Evolutionary conservation across 2,329 filamentous ascomycete genomes (phyloP), one percentile per base, ranked within the genome.

Genomic region (Aspergillus pseudonomiae): DNA sequence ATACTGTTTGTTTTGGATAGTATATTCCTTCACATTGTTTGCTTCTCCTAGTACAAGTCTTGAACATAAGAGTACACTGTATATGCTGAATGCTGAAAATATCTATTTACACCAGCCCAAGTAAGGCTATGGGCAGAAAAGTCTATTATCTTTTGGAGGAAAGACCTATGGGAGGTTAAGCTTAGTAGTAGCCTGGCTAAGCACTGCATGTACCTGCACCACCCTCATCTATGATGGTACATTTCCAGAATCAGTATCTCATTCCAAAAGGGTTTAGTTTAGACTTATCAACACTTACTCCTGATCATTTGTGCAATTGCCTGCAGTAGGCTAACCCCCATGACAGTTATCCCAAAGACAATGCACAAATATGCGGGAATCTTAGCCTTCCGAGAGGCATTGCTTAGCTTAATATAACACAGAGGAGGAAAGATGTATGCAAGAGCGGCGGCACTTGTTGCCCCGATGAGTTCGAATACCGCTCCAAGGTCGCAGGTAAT

Each of bases 401-500:
- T 93, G 69, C 92, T 94, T 64, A 99, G 83, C 80, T 96, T 97
- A 74, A 99, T 91, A 78, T 95, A 99, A 79, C 95, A 99, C 61
- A 98, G 81, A 30, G 95, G 95, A 65, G 95, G 95, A 64, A 99
- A 81, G 56, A 99, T 97, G 76, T 98, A 99, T 0, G 95, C 95
- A 77, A 99, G 85, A 7, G 93, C 93, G 71, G 94, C 95, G 3
- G 95, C 95, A 75, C 92, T 96, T 41, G 95, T 99, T 7, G 95
- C 93, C 65, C 95, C 95, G 63, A 99, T 95, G 21, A 99, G 84
- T 81, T 99, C 95, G 74, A 99, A 97, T 1, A 99, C 94, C 52
- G 92, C 88, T 59, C 95, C 95, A 4, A 99, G 84, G 76, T 99
- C 95, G 79, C 95, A 98, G 0, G 94, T 98, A 65, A 96, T 76